These are phyloP conservation scores for Peterozyma toletana DNA, from an alignment of 805 yeast species.

Conservation along the genomic window DNA sequence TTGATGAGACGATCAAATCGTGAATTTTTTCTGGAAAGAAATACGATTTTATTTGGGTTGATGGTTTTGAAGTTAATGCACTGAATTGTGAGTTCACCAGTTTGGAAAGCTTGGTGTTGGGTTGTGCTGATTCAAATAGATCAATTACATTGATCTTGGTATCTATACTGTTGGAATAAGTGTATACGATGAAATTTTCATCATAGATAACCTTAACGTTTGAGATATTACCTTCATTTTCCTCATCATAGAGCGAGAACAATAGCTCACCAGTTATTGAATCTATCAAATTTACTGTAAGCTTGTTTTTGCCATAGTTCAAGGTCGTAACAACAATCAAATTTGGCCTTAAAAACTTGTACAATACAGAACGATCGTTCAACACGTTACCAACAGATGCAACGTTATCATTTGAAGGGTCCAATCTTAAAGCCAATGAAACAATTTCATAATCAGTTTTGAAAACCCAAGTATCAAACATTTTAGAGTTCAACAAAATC, in stretches of 20 bases:
- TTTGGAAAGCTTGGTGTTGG: slow-evolving; percentile 33
- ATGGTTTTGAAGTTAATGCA: slow-evolving; percentile 30
- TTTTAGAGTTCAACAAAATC: not conserved
- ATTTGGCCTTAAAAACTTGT: slow-evolving; percentile 79
- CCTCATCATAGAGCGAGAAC: slow-evolving; percentile 32
- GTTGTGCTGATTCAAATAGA: slow-evolving; percentile 59
- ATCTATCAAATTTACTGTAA: slow-evolving; percentile 55
- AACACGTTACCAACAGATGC: slow-evolving; percentile 64
- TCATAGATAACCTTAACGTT: slow-evolving; percentile 54
- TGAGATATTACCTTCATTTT: slow-evolving; percentile 31
- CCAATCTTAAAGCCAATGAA: slow-evolving; percentile 27
- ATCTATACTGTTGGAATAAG: slow-evolving; percentile 47
- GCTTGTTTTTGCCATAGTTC: slow-evolving; percentile 12
- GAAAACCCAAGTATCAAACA: not conserved
- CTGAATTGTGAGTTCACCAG: slow-evolving; percentile 27
- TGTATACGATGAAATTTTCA: slow-evolving; percentile 77
- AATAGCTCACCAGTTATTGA: slow-evolving; percentile 62
- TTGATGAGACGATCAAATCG: slow-evolving; percentile 43
- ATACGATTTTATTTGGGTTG: slow-evolving; percentile 48
- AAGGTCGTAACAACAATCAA: slow-evolving; percentile 40
- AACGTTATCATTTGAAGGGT: slow-evolving; percentile 28
- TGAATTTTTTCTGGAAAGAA: slow-evolving; percentile 53
- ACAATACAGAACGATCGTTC: slow-evolving; percentile 65
- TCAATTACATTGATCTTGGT: slow-evolving; percentile 67
- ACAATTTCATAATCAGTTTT: slow-evolving; percentile 27